Evolutionary conservation across 257 asterid species (phyloP).

Genomic region (Lithospermum erythrorhizon): DNA sequence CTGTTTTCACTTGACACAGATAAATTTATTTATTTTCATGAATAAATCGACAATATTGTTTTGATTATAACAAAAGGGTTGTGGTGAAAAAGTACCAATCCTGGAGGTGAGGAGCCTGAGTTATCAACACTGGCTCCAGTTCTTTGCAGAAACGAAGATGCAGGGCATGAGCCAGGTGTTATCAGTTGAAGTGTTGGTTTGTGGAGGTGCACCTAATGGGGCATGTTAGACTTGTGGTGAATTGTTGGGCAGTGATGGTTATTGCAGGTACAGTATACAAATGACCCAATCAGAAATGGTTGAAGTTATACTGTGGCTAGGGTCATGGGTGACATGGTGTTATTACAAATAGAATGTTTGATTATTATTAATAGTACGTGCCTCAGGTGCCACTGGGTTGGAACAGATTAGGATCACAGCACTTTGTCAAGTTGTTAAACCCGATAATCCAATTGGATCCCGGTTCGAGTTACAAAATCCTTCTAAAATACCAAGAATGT

Average conservation of each 20-base stretch:
- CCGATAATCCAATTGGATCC: background rate
- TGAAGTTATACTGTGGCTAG: slow-evolving; percentile 18
- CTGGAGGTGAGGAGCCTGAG: slow-evolving; percentile 56
- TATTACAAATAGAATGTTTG: slow-evolving; percentile 16
- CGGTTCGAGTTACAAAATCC: slow-evolving; percentile 1
- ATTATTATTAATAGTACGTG: slow-evolving; percentile 20
- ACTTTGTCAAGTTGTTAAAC: background rate
- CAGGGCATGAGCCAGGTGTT: background rate
- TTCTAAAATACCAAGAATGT: background rate
- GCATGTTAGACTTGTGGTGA: slow-evolving; percentile 10
- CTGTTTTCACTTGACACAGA: slow-evolving; percentile 34
- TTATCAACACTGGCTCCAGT: slow-evolving; percentile 54
- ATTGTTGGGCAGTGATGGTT: no score
- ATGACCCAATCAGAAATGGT: slow-evolving; percentile 16
- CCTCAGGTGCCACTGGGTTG: slow-evolving; percentile 4
- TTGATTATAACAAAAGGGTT: slow-evolving; percentile 12
- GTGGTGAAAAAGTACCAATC: slow-evolving; percentile 29
- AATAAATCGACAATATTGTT: slow-evolving; percentile 35
- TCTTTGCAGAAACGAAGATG: slow-evolving; percentile 32
- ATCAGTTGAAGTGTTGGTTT: slow-evolving; percentile 21
- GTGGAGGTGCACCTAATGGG: slow-evolving; percentile 31
- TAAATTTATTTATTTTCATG: slow-evolving; percentile 34
- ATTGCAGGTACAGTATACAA: slow-evolving; percentile 14
- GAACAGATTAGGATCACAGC: slow-evolving; percentile 1
- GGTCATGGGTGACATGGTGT: slow-evolving; percentile 23